Conservation (phyloP, 257 asterid species). For the Petrea volubilis region DNA sequence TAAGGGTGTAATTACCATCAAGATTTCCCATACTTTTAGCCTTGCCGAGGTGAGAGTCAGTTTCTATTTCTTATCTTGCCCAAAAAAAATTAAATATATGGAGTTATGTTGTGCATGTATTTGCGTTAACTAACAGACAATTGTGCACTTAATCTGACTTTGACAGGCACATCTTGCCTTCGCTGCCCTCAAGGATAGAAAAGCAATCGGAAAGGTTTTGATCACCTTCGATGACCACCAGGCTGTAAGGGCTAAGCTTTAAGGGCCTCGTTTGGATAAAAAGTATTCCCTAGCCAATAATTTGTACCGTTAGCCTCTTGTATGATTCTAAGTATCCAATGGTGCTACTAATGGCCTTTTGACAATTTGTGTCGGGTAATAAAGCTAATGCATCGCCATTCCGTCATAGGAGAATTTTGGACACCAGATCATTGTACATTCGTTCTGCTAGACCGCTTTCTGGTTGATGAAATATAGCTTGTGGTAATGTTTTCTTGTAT, state of each 20-base stretch:
- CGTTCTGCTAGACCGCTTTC: no score
- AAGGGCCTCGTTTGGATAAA: background rate
- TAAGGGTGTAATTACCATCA: constrained; percentile 63
- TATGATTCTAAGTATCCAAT: constrained; percentile 7
- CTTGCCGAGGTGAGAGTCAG: constrained; percentile 63
- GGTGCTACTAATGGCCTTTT: background rate
- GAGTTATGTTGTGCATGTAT: background rate
- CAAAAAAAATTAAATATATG: background rate
- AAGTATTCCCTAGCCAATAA: background rate
- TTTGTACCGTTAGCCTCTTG: background rate
- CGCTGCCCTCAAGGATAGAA: constrained; percentile 76
- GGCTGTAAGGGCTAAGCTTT: constrained; percentile 58
- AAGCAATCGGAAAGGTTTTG: constrained; percentile 94
- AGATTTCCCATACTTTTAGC: constrained; percentile 70
- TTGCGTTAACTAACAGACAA: background rate
- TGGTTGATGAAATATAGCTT: no score
- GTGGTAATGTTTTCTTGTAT: no score
- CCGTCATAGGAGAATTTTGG: no score
- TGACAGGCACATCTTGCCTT: constrained; percentile 85
- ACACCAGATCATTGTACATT: no score
- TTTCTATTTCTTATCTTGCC: background rate
- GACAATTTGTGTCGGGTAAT: background rate
- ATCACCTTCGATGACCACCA: constrained; percentile 52
- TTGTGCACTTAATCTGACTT: background rate
- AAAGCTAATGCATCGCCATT: constrained; percentile 4